phyloP scores from a whole-genome alignment of 257 asterid genomes.

The Solanum lycopersicoides region DNA sequence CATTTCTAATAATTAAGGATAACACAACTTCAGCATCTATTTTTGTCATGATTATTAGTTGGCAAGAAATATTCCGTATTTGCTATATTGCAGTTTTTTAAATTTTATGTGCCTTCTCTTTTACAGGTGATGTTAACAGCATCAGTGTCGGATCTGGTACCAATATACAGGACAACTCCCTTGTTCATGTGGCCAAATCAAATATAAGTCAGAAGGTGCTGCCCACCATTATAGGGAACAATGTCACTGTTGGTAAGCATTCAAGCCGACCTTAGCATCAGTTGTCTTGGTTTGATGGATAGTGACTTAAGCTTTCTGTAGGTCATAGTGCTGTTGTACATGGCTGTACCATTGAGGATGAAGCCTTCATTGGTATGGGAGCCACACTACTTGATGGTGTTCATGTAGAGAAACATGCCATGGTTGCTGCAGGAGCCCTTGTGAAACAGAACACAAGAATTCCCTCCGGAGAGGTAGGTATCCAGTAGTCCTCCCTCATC shows the following conservation, averaged over 20 bases:
- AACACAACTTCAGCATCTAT: not conserved
- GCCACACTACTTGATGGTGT: slow-evolving; percentile 87
- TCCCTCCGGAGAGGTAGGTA: slow-evolving; percentile 30
- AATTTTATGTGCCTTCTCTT: not conserved
- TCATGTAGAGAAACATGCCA: slow-evolving; percentile 72
- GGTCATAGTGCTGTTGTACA: slow-evolving; percentile 90
- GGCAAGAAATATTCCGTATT: not conserved
- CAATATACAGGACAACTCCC: slow-evolving; percentile 77
- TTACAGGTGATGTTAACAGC: slow-evolving; percentile 63
- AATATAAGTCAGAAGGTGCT: slow-evolving; percentile 59
- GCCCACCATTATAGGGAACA: slow-evolving; percentile 70
- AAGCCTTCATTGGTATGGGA: slow-evolving; percentile 88
- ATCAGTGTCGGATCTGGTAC: slow-evolving; percentile 68
- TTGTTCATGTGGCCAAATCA: slow-evolving; percentile 79
- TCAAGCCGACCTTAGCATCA: not conserved
- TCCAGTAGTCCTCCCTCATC: not conserved
- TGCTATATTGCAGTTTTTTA: not conserved
- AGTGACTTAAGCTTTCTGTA: slow-evolving; percentile 10
- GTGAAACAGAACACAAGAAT: slow-evolving; percentile 66
- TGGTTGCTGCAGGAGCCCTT: slow-evolving; percentile 93
- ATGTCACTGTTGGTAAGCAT: slow-evolving; percentile 64
- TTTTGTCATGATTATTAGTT: not conserved
- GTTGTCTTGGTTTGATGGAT: not conserved
- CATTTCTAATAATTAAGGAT: not conserved
- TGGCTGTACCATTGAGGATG: slow-evolving; percentile 80